These are phyloP conservation scores for Chlamydomonas schloesseri DNA, from an alignment of 139 green algal genomes.

Conservation along the genomic window DNA sequence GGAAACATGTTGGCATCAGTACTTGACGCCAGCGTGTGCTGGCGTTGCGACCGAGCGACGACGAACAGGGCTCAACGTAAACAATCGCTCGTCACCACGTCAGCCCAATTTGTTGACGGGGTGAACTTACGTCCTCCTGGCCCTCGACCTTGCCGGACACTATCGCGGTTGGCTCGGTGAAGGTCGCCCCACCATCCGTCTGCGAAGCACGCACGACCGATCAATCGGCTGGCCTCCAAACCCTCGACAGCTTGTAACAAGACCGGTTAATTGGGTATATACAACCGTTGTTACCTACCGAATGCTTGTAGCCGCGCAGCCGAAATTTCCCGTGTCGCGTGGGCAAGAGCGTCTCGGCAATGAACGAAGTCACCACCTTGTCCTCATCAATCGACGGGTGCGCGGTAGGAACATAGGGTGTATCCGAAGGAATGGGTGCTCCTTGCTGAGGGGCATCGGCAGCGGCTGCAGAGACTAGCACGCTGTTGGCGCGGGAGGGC, in stretches of 20 bases:
- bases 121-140: conserved; percentile 66
- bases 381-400: conserved; percentile 34
- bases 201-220: conserved; percentile 49
- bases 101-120: neutral
- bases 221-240: neutral
- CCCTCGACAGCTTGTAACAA: neutral
- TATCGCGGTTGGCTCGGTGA: conserved; percentile 90
- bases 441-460: neutral
- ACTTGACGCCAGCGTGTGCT: no score
- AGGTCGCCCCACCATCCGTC: conserved; percentile 81
- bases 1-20: neutral
- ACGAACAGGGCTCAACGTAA: no score
- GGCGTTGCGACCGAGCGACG: no score
- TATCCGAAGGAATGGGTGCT: neutral
- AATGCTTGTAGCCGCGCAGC: conserved; percentile 92
- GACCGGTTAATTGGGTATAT: no score
- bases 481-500: neutral
- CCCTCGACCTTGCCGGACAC: conserved; percentile 87
- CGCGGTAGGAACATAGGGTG: neutral
- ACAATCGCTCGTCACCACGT: neutral
- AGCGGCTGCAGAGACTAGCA: neutral
- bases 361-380: conserved; percentile 76
- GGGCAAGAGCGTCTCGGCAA: conserved; percentile 94
- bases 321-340: conserved; percentile 88
- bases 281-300: conserved; percentile 58